Conservation (phyloP, 495 filamentous ascomycete species). For the Aspergillus ellipticus region DNA sequence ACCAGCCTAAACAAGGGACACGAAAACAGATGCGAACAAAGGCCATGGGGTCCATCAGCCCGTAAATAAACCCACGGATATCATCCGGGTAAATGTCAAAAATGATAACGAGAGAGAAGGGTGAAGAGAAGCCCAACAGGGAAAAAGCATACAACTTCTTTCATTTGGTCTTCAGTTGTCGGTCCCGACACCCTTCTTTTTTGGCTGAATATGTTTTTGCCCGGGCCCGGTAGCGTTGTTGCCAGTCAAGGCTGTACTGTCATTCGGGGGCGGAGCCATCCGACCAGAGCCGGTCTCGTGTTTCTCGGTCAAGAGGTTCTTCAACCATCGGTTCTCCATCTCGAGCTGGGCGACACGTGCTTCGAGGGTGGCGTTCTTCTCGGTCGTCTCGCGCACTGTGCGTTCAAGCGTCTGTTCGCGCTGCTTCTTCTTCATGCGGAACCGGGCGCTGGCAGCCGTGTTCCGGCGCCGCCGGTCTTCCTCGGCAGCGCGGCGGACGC, state of each 20-base stretch:
- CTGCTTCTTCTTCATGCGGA: conserved; percentile 99
- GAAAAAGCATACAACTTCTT: conserved; percentile 15
- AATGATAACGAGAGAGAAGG: not conserved
- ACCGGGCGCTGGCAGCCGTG: conserved; percentile 89
- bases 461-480: conserved; percentile 97
- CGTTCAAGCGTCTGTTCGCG: conserved; percentile 91
- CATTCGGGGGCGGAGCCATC: conserved; percentile 27
- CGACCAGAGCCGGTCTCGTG: conserved; percentile 47
- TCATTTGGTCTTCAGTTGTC: conserved; percentile 29
- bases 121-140: conserved; percentile 8
- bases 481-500: conserved; percentile 75
- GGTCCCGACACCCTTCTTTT: conserved; percentile 48
- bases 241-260: conserved; percentile 25
- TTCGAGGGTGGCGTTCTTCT: conserved; percentile 77
- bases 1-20: conserved; percentile 2
- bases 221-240: conserved; percentile 22
- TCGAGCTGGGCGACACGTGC: conserved; percentile 79
- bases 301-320: conserved; percentile 91
- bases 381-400: conserved; percentile 82
- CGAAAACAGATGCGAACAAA: conserved; percentile 13
- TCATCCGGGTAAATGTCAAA: not conserved
- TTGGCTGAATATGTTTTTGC: conserved; percentile 46
- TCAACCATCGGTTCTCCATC: conserved; percentile 96
- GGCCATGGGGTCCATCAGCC: not conserved
- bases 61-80: conserved; percentile 3